Base-by-base conservation (phyloP, 768 basidiomycete genomes). In the Boletales sp. region DNA sequence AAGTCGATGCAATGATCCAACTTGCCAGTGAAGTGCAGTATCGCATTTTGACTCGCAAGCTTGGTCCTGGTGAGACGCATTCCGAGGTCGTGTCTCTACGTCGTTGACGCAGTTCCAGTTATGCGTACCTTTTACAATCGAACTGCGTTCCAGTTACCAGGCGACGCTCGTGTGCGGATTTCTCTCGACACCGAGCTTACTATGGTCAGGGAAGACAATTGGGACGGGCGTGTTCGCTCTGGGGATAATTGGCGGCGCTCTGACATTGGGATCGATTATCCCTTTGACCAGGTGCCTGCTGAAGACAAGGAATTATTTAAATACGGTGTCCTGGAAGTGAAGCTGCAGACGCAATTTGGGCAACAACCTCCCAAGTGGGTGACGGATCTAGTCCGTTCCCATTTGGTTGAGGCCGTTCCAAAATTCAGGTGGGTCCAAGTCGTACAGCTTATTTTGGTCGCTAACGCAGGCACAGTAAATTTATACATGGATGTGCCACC, bases 71-170 rank as follows among this genome's bases (percentile, higher is more conserved):
- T 92, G 40, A 59, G 82, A 2, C 49, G 37, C 19, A 19, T 49
- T 48, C 11, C 46, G 8, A 28, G 5, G 10, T 39, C 14, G 15
- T 31, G 8, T 41, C 4, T n/a, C 36, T 19, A 3, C 31, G 10
- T 51, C 40, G 41, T 51, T 21, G 32, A 37, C 21, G 39, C 21
- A 11, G 42, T 39, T 36, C 9, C 47, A 94, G 95, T 97, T 34
- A 84, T 95, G 86, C 81, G 95, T 17, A 92, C 94, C 9, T 99
- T 97, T 72, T 99, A 98, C 73, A 96, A 97, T 64, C 88, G 96
- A 37, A 98, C 96, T 13, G 96, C 96, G 1, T 99, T 99, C 78
- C 96, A 99, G 70, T 81, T 99, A 19, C 96, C 96, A 9, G 95
- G 95, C 18, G 95, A 99, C 64, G 95, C 94, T n/a, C 84, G 92